These are phyloP conservation scores for Bathelium albidoporum DNA, from an alignment of 495 filamentous ascomycete genomes.

Conservation along the genomic window DNA sequence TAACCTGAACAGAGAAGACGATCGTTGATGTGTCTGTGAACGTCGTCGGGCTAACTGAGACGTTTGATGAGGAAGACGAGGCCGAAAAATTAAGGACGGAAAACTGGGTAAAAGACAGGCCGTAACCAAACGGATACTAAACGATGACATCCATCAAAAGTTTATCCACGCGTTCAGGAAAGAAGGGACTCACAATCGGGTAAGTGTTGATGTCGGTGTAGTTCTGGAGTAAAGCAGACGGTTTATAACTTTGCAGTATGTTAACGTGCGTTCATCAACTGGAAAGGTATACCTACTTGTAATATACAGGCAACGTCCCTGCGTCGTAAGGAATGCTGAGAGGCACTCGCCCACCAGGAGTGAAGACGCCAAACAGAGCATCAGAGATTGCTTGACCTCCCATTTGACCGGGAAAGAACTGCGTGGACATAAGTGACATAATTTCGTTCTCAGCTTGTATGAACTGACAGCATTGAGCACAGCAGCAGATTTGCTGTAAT, in stretches of 20 bases:
- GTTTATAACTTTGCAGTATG: neutral
- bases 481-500: slow-evolving; percentile 30
- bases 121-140: slow-evolving; percentile 33
- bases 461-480: slow-evolving; percentile 24
- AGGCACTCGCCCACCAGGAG: slow-evolving; percentile 35
- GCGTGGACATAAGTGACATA: neutral
- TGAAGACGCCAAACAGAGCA: slow-evolving; percentile 35
- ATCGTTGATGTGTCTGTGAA: slow-evolving; percentile 8
- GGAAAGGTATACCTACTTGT: slow-evolving; percentile 28
- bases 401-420: slow-evolving; percentile 35
- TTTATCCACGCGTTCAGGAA: neutral
- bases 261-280: neutral
- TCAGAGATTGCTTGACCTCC: slow-evolving; percentile 41
- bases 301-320: slow-evolving; percentile 33
- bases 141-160: neutral
- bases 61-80: slow-evolving; percentile 1
- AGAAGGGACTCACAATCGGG: slow-evolving; percentile 8
- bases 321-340: slow-evolving; percentile 31
- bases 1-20: slow-evolving; percentile 16
- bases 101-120: slow-evolving; percentile 34
- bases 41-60: neutral
- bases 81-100: neutral
- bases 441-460: neutral
- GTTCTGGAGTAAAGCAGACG: slow-evolving; percentile 8
- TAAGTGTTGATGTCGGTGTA: slow-evolving; percentile 28